Base-by-base conservation (phyloP, 805 yeast species). In the Saturnispora hagleri region DNA sequence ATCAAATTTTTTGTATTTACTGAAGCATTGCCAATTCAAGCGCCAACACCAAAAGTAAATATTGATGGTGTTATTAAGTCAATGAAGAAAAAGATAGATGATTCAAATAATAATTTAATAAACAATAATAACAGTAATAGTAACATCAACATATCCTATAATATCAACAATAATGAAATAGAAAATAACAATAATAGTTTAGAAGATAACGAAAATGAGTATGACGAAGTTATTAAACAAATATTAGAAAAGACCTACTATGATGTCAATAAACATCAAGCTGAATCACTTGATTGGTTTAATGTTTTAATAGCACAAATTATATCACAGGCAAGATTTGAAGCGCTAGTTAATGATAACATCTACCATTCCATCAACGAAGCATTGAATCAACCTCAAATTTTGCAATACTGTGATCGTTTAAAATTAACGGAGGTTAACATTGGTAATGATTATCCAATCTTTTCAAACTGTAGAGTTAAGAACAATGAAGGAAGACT, bases 251-350 rank as follows among this genome's bases (percentile, higher is more conserved):
- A 89, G 60, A 89, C 97, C 0, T 89, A 89, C 63, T 93, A 93
- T 67, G 86, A 93, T 62, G 97, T 93, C 1, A 81, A 82, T 45
- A 82, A 81, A 26, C 99, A 93, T 65, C 74, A 82, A 17, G 79
- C 97, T 0, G 99, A 93, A 69, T 85, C 97, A 0, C 70, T 93
- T 54, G 99, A 93, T 65, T 93, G 99, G 99, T 89, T 93, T 66
- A 93, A 91, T 57, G 97, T 93, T 1, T 72, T 93, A 36, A 77
- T 93, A 18, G 99, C 97, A 0, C 97, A 93, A 65, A 82, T 89
- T 7, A 81, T 93, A 26, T 80, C 87, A 33, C 96, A 90, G 57
- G 76, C 89, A 55, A 77, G 99, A 52, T 77, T 82, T n/a, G 98
- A 93, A 63, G 98, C 98, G 0, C 69, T 88, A 52, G 73, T 78